Evolutionary conservation across 345 rosid genomes (phyloP), one percentile per base, ranked within the genome.

Genomic region (Turnera subulata): DNA sequence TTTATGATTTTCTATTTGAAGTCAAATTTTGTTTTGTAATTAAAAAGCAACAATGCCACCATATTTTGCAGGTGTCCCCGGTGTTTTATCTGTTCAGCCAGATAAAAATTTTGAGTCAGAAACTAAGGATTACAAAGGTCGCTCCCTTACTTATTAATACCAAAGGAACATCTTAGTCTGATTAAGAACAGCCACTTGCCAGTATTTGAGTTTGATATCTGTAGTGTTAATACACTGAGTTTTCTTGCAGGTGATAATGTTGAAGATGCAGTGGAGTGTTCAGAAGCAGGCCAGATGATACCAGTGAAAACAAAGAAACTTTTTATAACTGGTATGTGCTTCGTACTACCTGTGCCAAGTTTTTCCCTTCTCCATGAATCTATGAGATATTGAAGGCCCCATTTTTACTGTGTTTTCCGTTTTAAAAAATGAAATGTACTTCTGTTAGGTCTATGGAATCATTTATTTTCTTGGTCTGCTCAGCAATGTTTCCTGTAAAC

Each of bases 51-150:
- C 4, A 8, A 29, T 29, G 8, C 35, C 35, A 29, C 35, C 51
- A 17, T 43, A 52, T 46, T 42, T 2, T 73, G 68, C 75, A 92
- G 98, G 85, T 56, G 85, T 92, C 25, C 94, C 98, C 64, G 98
- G 96, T 66, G 85, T 92, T 70, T 74, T 77, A 65, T 85, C 83
- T 55, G 91, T 92, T 70, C 84, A 77, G 33, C 82, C 74, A 18
- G 98, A 92, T 74, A 79, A 74, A 64, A 76, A 65, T 63, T 79
- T 76, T 37, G 81, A 68, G 61, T 84, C 88, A 8, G 82, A 69
- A n/a, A 79, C 77, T 59, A 89, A 89, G 70, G 81, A 78, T 70
- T 89, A 79, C 55, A 77, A 71, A 84, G 98, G 98, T 85, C 20
- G 29, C 61, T 39, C 24, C 17, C 24, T n/a, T n/a, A n/a, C n/a